Evolutionary conservation across 2,329 filamentous ascomycete species (phyloP).

Genomic region (Penicillium psychrosexuale): DNA sequence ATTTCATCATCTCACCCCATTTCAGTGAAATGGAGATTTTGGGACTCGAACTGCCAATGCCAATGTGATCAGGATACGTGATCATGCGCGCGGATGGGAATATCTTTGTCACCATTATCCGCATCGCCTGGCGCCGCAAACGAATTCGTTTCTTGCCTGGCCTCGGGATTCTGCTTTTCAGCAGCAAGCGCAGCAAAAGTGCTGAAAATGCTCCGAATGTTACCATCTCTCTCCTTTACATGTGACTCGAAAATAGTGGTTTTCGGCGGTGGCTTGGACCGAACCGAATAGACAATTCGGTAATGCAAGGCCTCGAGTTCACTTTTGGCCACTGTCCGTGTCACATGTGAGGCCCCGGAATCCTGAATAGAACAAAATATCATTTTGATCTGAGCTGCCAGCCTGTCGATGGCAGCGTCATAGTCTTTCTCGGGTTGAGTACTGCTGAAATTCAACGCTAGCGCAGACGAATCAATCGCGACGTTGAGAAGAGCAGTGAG

Average conservation of each 20-base stretch:
- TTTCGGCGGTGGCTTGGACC: constrained; percentile 59
- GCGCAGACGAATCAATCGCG: constrained; percentile 64
- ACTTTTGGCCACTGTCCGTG: constrained; percentile 73
- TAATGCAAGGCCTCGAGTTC: constrained; percentile 71
- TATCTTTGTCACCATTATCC: neutral
- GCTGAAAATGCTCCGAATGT: constrained; percentile 15
- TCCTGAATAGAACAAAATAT: constrained; percentile 65
- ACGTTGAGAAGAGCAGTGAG: constrained; percentile 68
- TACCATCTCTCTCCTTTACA: constrained; percentile 11
- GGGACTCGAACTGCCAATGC: neutral
- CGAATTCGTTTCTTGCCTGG: neutral
- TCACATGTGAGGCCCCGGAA: constrained; percentile 68
- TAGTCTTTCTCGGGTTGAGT: constrained; percentile 52
- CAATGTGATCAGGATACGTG: neutral
- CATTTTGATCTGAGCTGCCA: constrained; percentile 58
- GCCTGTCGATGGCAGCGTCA: constrained; percentile 66
- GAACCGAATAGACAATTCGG: constrained; percentile 67
- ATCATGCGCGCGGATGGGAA: constrained; percentile 11
- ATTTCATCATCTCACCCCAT: neutral
- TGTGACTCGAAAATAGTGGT: constrained; percentile 41
- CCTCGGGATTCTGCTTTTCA: neutral
- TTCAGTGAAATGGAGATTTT: neutral
- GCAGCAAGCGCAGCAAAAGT: neutral
- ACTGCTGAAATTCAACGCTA: constrained; percentile 30
- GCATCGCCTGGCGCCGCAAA: neutral